Percentiles rank a stretch among this genome's conserved stretches.
Conservation (phyloP, 2,329 filamentous ascomycete genomes). For the Sclerotinia sclerotiorum region DNA sequence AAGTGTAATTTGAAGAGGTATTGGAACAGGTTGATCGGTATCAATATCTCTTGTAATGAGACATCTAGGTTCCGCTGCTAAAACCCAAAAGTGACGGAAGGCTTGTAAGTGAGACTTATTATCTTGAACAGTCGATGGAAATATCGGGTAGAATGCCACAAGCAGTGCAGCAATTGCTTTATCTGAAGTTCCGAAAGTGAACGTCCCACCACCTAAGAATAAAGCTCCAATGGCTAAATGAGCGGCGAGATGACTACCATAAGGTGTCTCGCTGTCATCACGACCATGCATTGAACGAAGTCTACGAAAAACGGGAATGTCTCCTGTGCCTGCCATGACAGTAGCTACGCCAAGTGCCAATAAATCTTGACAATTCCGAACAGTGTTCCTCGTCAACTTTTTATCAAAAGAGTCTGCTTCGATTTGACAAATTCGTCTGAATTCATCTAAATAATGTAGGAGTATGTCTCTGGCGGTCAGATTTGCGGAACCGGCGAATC, state of each 20-base stretch:
- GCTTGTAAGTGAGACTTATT: conserved; percentile 94
- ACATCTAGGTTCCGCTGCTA: conserved; percentile 87
- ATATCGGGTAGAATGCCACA: conserved; percentile 90
- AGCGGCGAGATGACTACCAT: conserved; percentile 88
- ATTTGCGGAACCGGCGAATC: conserved; percentile 72
- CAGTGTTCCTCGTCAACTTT: conserved; percentile 76
- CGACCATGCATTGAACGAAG: conserved; percentile 86
- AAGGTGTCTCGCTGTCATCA: conserved; percentile 78
- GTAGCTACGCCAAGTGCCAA: conserved; percentile 78
- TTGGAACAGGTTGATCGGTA: conserved; percentile 73
- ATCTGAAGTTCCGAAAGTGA: conserved; percentile 87
- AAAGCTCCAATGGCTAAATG: conserved; percentile 89
- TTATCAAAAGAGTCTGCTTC: conserved; percentile 66
- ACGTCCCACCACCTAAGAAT: conserved; percentile 89
- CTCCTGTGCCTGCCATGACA: conserved; percentile 95
- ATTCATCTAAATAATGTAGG: conserved; percentile 80
- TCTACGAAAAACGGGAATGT: conserved; percentile 79
- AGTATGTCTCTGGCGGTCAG: conserved; percentile 74
- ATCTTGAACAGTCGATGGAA: conserved; percentile 85
- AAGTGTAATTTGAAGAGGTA: conserved; percentile 62
- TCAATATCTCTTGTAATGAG: conserved; percentile 85
- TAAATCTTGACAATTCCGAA: conserved; percentile 88
- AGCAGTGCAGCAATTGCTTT: conserved; percentile 82
- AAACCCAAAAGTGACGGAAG: conserved; percentile 94
- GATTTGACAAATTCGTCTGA: conserved; percentile 73